Evolutionary conservation across 306 rosid species (phyloP), one percentile per base, ranked within the genome.

Genomic region (Delonix regia): DNA sequence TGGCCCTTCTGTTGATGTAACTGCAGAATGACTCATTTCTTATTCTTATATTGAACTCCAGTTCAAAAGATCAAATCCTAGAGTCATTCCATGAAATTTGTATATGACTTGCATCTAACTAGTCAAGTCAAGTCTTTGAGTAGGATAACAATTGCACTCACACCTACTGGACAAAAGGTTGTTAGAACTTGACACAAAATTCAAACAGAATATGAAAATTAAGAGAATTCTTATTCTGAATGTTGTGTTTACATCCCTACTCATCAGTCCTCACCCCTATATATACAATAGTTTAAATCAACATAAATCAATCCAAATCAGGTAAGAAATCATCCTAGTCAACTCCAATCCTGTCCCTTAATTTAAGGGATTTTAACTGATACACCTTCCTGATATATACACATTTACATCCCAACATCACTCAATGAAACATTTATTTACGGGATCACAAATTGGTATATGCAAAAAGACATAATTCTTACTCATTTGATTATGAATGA

Each of bases 31-130:
- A 64, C 36, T 69, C 70, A 52, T 51, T 68, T 22, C 71, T 42
- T 21, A 22, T 68, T 22, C 71, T 42, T 21, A 22, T 24, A 61
- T 59, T 11, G 62, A 11, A 22, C 73, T 45, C 73, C 81, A 77
- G 52, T 47, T 77, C 38, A 56, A 64, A 77, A 56, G 57, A 77
- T 71, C 62, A 76, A 75, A 39, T 63, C 71, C 62, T 71, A 33
- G 25, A 55, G 64, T 25, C 60, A 63, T 44, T 42, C 30, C 38
- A 55, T 59, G 60, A 67, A 77, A 67, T 75, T 15, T 45, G 66
- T 19, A 64, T 53, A 49, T 67, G 59, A 73, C 21, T 77, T 66
- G 22, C 47, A 73, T 41, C 79, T 49, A 48, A 73, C 69, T 67
- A 68, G 16, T 56, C 41, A 59, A 67, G 21, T 61, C 38, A 59